phyloP scores from a whole-genome alignment of 768 basidiomycete species.

The Mycena epipterygia region DNA sequence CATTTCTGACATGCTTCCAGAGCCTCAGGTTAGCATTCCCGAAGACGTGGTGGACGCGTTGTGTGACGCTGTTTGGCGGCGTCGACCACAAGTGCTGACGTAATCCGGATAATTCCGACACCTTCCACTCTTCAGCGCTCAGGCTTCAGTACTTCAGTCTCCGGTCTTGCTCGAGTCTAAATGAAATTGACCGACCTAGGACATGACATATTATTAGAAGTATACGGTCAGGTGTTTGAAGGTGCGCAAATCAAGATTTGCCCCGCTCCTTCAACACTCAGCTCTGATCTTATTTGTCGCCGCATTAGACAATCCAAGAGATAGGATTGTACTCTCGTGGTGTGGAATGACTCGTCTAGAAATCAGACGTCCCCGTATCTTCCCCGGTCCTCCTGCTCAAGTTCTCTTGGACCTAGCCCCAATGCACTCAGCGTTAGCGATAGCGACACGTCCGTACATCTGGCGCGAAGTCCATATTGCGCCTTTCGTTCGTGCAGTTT shows the following conservation, averaged over 20 bases:
- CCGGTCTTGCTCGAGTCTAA: too few species aligned
- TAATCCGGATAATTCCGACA: too few species aligned
- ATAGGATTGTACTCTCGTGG: not conserved
- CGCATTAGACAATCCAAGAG: not conserved
- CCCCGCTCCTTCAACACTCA: too few species aligned
- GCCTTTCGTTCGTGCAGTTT: conserved; percentile 2
- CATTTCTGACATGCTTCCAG: not conserved
- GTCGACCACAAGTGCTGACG: too few species aligned
- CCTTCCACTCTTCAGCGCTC: too few species aligned
- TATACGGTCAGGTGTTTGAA: conserved; percentile 15
- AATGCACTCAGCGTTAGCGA: conserved; percentile 12
- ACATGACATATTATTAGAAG: not conserved
- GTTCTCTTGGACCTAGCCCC: conserved; percentile 14
- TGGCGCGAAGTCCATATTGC: conserved; percentile 24
- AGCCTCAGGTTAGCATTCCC: not conserved
- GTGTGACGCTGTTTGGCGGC: not conserved
- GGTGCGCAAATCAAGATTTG: not conserved
- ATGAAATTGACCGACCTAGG: not conserved
- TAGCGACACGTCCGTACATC: conserved; percentile 17
- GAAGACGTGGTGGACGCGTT: not conserved
- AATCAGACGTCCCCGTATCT: not conserved
- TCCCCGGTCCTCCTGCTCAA: conserved; percentile 14
- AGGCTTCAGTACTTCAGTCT: too few species aligned
- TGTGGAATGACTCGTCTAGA: not conserved
- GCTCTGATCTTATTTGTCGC: too few species aligned